These are phyloP conservation scores for Sclerotinia nivalis DNA, from an alignment of 2,329 filamentous ascomycete species.

Conservation along the genomic window DNA sequence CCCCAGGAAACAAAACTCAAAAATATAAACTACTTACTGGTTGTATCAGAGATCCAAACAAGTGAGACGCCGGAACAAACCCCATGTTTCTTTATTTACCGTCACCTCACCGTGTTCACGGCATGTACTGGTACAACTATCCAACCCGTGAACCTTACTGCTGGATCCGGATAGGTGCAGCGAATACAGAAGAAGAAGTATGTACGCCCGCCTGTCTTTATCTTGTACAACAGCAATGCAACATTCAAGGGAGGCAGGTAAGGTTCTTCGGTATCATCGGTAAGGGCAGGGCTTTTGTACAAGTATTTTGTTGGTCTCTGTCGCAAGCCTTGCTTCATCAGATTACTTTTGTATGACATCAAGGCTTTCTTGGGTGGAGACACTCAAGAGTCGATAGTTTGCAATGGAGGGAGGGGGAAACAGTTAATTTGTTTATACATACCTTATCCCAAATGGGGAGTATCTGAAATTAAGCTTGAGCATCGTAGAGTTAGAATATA, in stretches of 20 bases:
- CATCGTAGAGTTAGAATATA: background rate
- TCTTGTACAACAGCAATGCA: slow-evolving; percentile 8
- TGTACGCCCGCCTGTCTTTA: slow-evolving; percentile 14
- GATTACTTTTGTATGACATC: slow-evolving; percentile 11
- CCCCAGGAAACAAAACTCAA: background rate
- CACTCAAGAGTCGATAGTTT: slow-evolving; percentile 4
- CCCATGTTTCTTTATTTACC: slow-evolving; percentile 1
- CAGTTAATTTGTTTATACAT: background rate
- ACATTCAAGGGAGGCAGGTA: background rate
- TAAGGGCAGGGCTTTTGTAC: background rate
- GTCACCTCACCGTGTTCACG: slow-evolving; percentile 10
- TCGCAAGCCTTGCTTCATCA: slow-evolving; percentile 14
- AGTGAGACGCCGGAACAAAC: background rate
- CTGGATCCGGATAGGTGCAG: slow-evolving; percentile 21
- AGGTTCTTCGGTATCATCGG: slow-evolving; percentile 13
- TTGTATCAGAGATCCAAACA: background rate
- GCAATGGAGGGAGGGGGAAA: background rate
- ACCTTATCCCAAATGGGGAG: background rate
- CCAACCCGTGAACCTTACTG: slow-evolving; percentile 15
- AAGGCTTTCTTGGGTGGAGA: slow-evolving; percentile 7
- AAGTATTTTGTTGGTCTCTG: background rate
- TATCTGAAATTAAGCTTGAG: background rate
- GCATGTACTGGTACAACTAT: slow-evolving; percentile 3
- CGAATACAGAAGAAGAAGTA: slow-evolving; percentile 13
- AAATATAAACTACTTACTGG: too few relatives aligned